Conservation (phyloP, 768 basidiomycete species). For the Rhodotorula kratochvilovae region DNA sequence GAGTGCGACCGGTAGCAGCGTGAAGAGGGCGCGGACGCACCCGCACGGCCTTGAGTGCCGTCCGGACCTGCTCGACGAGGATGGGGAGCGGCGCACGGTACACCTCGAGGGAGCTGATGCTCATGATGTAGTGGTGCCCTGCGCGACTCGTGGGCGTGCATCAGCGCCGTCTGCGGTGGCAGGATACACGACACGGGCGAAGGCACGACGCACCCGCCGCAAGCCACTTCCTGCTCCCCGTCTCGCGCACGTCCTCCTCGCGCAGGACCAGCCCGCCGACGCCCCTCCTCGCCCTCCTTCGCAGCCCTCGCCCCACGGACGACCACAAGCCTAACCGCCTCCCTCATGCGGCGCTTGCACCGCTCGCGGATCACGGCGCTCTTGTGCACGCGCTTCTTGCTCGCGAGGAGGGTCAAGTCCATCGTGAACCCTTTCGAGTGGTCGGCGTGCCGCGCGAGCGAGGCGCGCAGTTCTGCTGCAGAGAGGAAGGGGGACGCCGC, state of each 20-base stretch:
- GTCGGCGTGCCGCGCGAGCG: neutral
- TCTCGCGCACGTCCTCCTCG: constrained; percentile 16
- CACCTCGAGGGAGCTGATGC: constrained; percentile 21
- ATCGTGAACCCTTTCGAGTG: constrained; percentile 22
- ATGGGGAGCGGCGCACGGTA: constrained; percentile 21
- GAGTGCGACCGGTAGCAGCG: neutral
- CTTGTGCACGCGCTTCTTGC: constrained; percentile 37
- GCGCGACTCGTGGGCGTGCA: neutral
- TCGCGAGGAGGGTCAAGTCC: constrained; percentile 27
- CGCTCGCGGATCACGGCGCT: constrained; percentile 22
- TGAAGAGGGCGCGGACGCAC: constrained; percentile 1
- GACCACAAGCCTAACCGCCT: constrained; percentile 29
- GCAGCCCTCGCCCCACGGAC: constrained; percentile 5
- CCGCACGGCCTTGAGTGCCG: constrained; percentile 3
- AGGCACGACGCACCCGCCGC: constrained; percentile 4
- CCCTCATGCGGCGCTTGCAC: constrained; percentile 25
- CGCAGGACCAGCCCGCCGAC: neutral
- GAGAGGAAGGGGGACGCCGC: neutral
- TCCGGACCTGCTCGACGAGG: constrained; percentile 16
- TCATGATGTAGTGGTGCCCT: constrained; percentile 28
- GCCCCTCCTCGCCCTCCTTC: neutral
- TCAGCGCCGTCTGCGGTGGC: too few species aligned
- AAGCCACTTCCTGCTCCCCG: constrained; percentile 28
- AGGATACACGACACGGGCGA: too few species aligned
- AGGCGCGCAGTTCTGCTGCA: neutral